These are phyloP conservation scores for Echria macrotheca DNA, from an alignment of 495 filamentous ascomycete species.

Conservation along the genomic window DNA sequence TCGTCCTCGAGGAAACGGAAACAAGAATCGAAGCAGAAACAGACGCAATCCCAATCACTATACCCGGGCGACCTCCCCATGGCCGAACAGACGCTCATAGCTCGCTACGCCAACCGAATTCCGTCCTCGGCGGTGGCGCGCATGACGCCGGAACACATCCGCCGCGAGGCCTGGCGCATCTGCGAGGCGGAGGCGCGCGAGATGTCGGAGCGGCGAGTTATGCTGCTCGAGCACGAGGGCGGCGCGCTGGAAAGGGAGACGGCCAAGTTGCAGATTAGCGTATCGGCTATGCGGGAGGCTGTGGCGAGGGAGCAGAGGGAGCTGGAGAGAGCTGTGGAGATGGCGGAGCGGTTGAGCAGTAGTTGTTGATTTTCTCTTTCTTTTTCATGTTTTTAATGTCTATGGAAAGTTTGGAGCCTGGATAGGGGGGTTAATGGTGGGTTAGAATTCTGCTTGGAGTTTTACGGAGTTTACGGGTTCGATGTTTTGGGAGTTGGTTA, in stretches of 20 bases:
- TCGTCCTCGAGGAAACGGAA: background rate
- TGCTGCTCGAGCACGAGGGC: constrained; percentile 21
- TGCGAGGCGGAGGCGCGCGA: constrained; percentile 20
- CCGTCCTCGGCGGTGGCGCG: constrained; percentile 31
- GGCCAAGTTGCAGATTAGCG: constrained; percentile 18
- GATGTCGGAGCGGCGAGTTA: constrained; percentile 22
- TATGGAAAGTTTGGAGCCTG: background rate
- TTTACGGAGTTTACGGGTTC: too few relatives aligned
- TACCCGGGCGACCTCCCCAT: background rate
- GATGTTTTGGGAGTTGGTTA: too few relatives aligned
- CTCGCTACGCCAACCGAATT: background rate
- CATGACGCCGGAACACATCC: constrained; percentile 20
- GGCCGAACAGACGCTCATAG: background rate
- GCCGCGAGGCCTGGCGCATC: constrained; percentile 23
- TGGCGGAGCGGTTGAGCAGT: constrained; percentile 10
- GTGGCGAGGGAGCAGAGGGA: constrained; percentile 2
- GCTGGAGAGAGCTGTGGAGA: constrained; percentile 12
- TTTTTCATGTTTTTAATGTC: background rate
- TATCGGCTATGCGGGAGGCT: constrained; percentile 16
- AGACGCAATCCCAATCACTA: background rate
- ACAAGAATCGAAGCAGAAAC: background rate
- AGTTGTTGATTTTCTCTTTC: background rate
- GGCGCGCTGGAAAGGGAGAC: constrained; percentile 22
- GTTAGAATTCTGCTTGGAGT: too few relatives aligned
- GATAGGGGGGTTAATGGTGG: too few relatives aligned